phyloP scores from a whole-genome alignment of 257 asterid species.

The Solanum medicagineum region DNA sequence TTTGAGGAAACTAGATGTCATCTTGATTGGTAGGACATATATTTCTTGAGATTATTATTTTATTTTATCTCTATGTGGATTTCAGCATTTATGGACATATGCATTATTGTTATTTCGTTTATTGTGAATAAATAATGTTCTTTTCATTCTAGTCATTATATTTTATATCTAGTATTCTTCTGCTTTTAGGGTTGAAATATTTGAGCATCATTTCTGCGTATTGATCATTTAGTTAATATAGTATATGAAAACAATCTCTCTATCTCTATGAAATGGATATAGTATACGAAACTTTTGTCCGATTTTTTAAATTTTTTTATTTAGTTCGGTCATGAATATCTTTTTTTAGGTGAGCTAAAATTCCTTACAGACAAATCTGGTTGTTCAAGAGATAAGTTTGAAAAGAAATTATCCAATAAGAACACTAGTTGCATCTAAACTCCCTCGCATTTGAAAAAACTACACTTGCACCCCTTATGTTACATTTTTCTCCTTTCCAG shows the following conservation, averaged over 20 bases:
- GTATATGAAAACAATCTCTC: too few species aligned
- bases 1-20: constrained; percentile 36
- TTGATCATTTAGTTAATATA: too few species aligned
- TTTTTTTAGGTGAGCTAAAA: background rate
- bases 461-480: background rate
- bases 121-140: constrained; percentile 12
- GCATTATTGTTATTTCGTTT: background rate
- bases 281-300: too few species aligned
- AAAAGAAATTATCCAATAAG: background rate
- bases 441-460: background rate
- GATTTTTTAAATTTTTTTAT: too few species aligned
- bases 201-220: too few species aligned
- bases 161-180: too few species aligned
- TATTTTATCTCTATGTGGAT: background rate
- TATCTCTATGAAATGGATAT: too few species aligned
- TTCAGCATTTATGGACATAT: background rate
- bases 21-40: constrained; percentile 51
- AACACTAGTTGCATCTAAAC: background rate
- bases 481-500: background rate
- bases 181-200: too few species aligned
- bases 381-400: background rate
- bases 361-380: too few species aligned
- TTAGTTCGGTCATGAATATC: too few species aligned
- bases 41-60: background rate
- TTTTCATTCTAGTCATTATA: too few species aligned